Evolutionary conservation across 106 monocot species (phyloP), one percentile per base, ranked within the genome.

Genomic region (Acorus calamus): DNA sequence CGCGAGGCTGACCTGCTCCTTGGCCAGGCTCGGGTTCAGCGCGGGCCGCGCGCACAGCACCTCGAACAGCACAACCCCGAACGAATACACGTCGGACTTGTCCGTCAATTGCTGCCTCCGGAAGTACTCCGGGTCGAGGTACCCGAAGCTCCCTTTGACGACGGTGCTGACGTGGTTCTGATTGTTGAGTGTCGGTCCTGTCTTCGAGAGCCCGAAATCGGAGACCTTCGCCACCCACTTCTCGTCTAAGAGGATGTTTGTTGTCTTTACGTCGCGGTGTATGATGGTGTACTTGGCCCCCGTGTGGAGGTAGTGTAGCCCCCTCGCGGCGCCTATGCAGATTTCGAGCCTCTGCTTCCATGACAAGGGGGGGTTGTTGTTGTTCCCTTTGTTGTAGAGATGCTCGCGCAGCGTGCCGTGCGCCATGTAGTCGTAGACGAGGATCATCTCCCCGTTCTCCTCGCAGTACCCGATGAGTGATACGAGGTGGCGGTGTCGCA

Each of bases 61-160:
- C 66, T 91, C 90, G 47, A 91, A 86, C 6, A 91, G 83, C 2
- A 91, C 90, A 4, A 90, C 86, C 1, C 89, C 89, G 50, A 90
- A 90, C 4, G 89, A 90, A 75, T 90, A 90, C 9, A 90, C 89
- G 10, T 90, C 89, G 2, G 89, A 90, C 59, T 90, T 90, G 4
- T 83, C 86, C 0, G 89, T 91, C 43, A 91, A 63, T 47, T 91
- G 90, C 57, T 91, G 90, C 43, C 90, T 46, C 56, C 80, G 49
- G 76, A 80, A 91, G 78, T 91, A 91, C 65, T 91, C 90, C 0
- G 90, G 90, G 57, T 91, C 90, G 7, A 90, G 57, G 53, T 90
- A 90, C 8, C 89, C 89, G 57, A 90, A 90, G 71, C 89, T 90
- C 7, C 89, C 90, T 69, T 91, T 91, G 53, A 91, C 90, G 63